These are phyloP conservation scores for Acacia confusa DNA, from an alignment of 306 rosid species.

Conservation along the genomic window DNA sequence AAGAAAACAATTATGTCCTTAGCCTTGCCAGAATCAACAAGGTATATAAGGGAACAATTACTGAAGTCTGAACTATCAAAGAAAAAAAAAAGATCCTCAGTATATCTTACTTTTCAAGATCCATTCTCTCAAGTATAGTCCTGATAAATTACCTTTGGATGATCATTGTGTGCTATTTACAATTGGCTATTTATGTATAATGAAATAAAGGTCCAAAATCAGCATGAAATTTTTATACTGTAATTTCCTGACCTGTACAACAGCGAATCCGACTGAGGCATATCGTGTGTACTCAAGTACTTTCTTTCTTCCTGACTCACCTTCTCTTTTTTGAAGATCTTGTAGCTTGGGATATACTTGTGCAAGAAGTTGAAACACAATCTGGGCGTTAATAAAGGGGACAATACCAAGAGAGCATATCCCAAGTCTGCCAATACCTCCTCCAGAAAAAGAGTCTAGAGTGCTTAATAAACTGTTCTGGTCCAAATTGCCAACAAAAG, in stretches of 20 bases:
- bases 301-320: constrained; percentile 96
- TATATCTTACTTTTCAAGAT: neutral
- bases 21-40: neutral
- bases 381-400: constrained; percentile 93
- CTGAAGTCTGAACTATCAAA: neutral
- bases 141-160: constrained; percentile 7
- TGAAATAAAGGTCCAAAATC: neutral
- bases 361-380: constrained; percentile 97
- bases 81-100: neutral
- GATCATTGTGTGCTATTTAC: neutral
- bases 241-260: constrained; percentile 75
- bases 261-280: constrained; percentile 93
- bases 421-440: constrained; percentile 96
- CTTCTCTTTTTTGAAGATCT: constrained; percentile 94
- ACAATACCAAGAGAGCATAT: constrained; percentile 93
- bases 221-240: neutral
- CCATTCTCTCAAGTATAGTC: neutral
- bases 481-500: constrained; percentile 93
- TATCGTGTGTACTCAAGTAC: constrained; percentile 85
- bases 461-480: constrained; percentile 86
- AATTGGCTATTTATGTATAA: neutral
- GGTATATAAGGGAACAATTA: neutral
- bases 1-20: neutral
- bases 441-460: constrained; percentile 94
- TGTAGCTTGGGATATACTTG: constrained; percentile 93